phyloP scores from a whole-genome alignment of 805 yeast genomes.

The Candida multigemmis region DNA sequence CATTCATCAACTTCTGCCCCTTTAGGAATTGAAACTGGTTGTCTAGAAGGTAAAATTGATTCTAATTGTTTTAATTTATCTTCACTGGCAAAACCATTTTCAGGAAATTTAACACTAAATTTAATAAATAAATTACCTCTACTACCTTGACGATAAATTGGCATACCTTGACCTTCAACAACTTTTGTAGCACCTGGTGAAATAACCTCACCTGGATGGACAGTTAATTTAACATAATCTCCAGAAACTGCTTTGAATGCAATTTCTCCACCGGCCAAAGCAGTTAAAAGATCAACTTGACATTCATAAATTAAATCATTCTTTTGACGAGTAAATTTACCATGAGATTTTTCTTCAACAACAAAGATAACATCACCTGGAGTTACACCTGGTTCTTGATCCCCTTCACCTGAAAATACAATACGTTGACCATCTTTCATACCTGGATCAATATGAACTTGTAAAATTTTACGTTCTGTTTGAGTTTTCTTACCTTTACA shows the following conservation, averaged over 20 bases:
- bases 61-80: constrained; percentile 69
- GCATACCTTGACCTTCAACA: constrained; percentile 95
- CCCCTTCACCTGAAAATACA: constrained; percentile 92
- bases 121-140: constrained; percentile 80
- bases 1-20: constrained; percentile 77
- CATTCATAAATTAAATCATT: constrained; percentile 80
- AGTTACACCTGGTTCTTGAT: constrained; percentile 87
- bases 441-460: constrained; percentile 94
- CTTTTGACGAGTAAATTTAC: constrained; percentile 75
- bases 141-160: constrained; percentile 80
- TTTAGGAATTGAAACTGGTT: constrained; percentile 50
- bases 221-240: constrained; percentile 74
- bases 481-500: constrained; percentile 87
- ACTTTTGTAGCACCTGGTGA: constrained; percentile 77
- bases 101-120: constrained; percentile 87
- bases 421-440: constrained; percentile 91
- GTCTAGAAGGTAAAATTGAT: constrained; percentile 71
- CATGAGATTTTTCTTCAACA: constrained; percentile 84
- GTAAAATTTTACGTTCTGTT: constrained; percentile 84
- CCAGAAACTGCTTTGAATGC: constrained; percentile 86
- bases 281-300: constrained; percentile 85
- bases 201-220: constrained; percentile 89
- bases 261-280: constrained; percentile 93
- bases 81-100: constrained; percentile 60
- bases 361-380: constrained; percentile 97